Evolutionary conservation across 805 yeast genomes (phyloP).

Genomic region (Kluyveromyces lactis): DNA sequence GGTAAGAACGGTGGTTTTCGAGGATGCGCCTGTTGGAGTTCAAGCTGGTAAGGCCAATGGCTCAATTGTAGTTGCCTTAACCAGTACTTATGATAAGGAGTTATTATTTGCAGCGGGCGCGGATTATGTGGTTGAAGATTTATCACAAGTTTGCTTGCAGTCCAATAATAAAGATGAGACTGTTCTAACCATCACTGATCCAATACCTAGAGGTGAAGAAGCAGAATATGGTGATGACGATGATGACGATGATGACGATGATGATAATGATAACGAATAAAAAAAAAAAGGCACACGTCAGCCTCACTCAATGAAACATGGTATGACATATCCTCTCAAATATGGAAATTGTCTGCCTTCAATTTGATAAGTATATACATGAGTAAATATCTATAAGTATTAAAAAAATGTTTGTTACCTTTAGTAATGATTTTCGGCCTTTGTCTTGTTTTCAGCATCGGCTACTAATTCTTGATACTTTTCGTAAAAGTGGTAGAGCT

Average conservation of each 20-base stretch:
- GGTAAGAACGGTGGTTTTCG: constrained; percentile 52
- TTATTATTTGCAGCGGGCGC: constrained; percentile 67
- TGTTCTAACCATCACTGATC: constrained; percentile 10
- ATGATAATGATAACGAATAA: too few relatives aligned
- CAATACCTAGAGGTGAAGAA: background rate
- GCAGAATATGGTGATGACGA: background rate
- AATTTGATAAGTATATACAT: background rate
- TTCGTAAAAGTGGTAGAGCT: constrained; percentile 65
- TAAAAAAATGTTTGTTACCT: background rate
- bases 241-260: background rate
- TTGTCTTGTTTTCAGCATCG: background rate
- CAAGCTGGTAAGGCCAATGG: constrained; percentile 72
- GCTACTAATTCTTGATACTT: constrained; percentile 26
- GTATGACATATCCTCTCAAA: too few relatives aligned
- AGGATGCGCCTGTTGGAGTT: constrained; percentile 81
- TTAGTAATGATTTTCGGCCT: background rate
- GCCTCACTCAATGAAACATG: too few relatives aligned
- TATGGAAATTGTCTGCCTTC: too few relatives aligned
- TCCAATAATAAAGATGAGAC: constrained; percentile 11
- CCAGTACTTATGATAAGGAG: constrained; percentile 60
- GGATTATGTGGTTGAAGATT: constrained; percentile 63
- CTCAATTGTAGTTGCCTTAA: constrained; percentile 66
- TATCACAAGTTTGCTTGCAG: constrained; percentile 27
- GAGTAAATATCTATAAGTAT: background rate
- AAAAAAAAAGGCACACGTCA: too few relatives aligned